A percentile compares a stretch with the other conserved stretches of the same genome.
These are phyloP conservation scores for Mortierella sp. DNA, from an alignment of 371 early-diverging fungal genomes.

Conservation along the genomic window DNA sequence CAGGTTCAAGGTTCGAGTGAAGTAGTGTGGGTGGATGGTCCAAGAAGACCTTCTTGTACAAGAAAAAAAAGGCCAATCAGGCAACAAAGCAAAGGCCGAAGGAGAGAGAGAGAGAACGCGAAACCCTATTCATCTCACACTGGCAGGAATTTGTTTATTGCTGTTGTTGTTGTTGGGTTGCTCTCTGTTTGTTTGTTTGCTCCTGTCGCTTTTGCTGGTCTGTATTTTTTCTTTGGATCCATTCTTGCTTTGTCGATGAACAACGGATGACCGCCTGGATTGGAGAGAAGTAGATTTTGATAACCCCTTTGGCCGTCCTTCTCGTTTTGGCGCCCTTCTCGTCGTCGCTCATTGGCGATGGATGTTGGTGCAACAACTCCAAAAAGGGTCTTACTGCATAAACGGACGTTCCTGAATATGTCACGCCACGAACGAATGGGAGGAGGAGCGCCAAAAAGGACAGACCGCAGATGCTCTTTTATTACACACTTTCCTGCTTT, in stretches of 20 bases:
- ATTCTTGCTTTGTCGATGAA: not conserved
- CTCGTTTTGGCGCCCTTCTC: not conserved
- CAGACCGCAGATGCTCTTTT: not conserved
- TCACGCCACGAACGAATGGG: not conserved
- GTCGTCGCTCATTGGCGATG: not conserved
- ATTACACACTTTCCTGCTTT: not conserved
- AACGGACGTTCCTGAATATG: not conserved
- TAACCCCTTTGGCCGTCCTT: not conserved
- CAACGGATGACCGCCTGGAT: not conserved
- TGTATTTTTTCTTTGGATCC: not conserved
- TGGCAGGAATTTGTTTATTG: not conserved
- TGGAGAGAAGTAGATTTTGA: not conserved
- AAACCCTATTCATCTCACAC: not conserved
- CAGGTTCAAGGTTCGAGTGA: too few species aligned
- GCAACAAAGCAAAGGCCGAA: not conserved
- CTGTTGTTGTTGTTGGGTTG: too few species aligned
- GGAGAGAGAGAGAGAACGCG: not conserved
- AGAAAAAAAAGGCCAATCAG: not conserved
- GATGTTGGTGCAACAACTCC: slow-evolving; percentile 8
- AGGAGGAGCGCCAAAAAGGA: not conserved
- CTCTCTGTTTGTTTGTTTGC: not conserved
- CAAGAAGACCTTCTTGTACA: not conserved
- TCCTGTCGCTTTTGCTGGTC: not conserved
- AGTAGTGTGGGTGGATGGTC: not conserved
- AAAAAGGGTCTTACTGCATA: not conserved